Conservation (phyloP, 2,329 filamentous ascomycete species). For the Trichoderma aggressivum region DNA sequence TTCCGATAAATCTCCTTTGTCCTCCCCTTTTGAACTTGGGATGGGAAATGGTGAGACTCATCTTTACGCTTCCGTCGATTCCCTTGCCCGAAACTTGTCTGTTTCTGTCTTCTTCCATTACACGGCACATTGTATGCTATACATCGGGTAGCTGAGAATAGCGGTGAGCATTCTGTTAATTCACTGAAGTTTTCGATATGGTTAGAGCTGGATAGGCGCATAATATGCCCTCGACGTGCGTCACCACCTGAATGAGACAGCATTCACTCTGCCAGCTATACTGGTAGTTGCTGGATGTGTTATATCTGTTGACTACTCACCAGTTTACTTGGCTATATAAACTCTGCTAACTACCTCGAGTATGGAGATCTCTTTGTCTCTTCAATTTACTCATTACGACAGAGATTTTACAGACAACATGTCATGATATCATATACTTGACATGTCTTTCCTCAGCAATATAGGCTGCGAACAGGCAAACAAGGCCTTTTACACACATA, state of each 20-base stretch:
- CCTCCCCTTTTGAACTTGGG: not conserved
- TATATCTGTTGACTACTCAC: not conserved
- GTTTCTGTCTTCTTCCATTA: not conserved
- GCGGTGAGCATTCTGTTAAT: not conserved
- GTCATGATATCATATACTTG: not conserved
- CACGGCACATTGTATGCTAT: not conserved
- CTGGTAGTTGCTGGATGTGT: not conserved
- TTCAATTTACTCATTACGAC: not conserved
- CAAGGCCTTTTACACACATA: not conserved
- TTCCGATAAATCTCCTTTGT: not conserved
- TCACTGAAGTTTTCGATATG: not conserved
- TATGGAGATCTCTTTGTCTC: not conserved
- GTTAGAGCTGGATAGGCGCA: not conserved
- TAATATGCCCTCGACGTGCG: not conserved
- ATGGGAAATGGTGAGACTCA: not conserved
- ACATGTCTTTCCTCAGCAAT: not conserved
- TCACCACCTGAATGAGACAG: not conserved
- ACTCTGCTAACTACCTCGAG: not conserved
- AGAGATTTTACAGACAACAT: not conserved
- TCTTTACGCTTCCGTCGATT: not conserved
- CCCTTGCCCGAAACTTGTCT: not conserved
- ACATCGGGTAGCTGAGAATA: not conserved
- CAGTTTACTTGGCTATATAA: not conserved
- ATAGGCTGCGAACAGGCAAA: rapidly evolving
- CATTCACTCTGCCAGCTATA: not conserved